phyloP scores from a whole-genome alignment of 2,329 filamentous ascomycete genomes.

The Pseudogymnoascus sp. region DNA sequence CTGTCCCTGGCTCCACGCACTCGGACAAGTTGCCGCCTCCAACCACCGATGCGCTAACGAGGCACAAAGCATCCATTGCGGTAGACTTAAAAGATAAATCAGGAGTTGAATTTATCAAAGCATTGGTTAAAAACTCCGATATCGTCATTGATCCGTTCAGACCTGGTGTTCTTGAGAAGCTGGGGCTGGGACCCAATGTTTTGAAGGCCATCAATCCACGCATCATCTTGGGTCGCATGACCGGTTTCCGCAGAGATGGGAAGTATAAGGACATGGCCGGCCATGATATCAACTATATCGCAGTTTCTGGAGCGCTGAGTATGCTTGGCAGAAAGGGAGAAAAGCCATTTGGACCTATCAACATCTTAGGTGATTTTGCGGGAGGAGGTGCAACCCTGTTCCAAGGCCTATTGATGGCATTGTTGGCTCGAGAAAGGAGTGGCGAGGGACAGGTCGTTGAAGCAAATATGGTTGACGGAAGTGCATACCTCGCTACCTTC shows the following conservation, averaged over 20 bases:
- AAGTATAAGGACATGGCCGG: slow-evolving; percentile 82
- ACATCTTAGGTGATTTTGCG: slow-evolving; percentile 84
- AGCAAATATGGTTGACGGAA: slow-evolving; percentile 94
- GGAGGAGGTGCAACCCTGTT: slow-evolving; percentile 79
- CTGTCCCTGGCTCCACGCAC: slow-evolving; percentile 37
- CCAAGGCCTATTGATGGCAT: slow-evolving; percentile 70
- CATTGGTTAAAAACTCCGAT: slow-evolving; percentile 56
- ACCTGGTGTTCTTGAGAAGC: slow-evolving; percentile 78
- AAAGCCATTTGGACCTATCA: slow-evolving; percentile 69
- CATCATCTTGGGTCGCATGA: slow-evolving; percentile 76
- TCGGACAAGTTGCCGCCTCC: slow-evolving; percentile 33
- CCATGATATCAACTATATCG: slow-evolving; percentile 94
- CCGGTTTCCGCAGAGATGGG: slow-evolving; percentile 81
- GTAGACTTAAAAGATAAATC: slow-evolving; percentile 64
- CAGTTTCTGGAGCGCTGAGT: slow-evolving; percentile 69
- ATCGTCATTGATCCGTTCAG: slow-evolving; percentile 90
- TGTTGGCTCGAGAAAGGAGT: slow-evolving; percentile 54
- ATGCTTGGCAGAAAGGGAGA: slow-evolving; percentile 63
- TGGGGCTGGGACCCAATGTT: slow-evolving; percentile 62
- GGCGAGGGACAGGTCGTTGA: slow-evolving; percentile 82
- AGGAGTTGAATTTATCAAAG: slow-evolving; percentile 58
- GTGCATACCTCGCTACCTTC: slow-evolving; percentile 68
- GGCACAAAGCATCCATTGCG: slow-evolving; percentile 71
- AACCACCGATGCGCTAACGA: slow-evolving; percentile 64
- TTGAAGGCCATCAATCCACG: slow-evolving; percentile 61